Evolutionary conservation across 2,329 filamentous ascomycete species (phyloP).

Genomic region (Orbilia javanica): DNA sequence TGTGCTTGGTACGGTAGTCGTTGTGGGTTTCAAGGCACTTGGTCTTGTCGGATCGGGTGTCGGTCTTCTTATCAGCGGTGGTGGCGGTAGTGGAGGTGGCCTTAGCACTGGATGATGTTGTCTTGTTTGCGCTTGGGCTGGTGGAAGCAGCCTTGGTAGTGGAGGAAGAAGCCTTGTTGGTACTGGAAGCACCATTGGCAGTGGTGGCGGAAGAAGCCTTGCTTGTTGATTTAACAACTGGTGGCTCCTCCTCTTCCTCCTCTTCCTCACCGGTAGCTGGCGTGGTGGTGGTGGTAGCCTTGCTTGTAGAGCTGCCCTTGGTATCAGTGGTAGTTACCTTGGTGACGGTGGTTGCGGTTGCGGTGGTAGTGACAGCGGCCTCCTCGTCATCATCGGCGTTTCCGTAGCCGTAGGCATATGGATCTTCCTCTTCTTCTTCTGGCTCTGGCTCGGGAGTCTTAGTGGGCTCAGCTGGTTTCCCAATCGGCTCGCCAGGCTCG

Average conservation of each 20-base stretch:
- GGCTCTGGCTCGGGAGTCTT: background rate
- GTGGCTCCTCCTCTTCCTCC: background rate
- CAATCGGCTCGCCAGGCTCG: background rate
- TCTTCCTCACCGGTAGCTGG: background rate
- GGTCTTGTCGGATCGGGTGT: constrained; percentile 14
- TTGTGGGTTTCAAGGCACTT: constrained; percentile 81
- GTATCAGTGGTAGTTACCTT: background rate
- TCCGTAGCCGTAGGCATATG: constrained; percentile 1
- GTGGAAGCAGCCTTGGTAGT: background rate
- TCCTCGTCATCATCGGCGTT: background rate
- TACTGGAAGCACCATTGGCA: too few species aligned
- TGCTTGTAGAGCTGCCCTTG: background rate
- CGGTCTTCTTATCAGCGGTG: background rate
- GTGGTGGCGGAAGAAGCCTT: background rate
- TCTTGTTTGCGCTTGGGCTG: background rate
- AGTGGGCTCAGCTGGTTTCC: constrained; percentile 4
- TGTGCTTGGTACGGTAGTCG: constrained; percentile 85
- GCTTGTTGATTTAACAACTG: background rate
- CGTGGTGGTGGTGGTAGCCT: background rate
- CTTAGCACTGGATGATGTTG: background rate
- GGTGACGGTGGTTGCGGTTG: background rate
- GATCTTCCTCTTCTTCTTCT: background rate
- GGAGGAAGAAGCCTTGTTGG: too few species aligned
- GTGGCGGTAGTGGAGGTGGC: background rate
- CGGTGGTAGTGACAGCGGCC: background rate